Evolutionary conservation across 768 basidiomycete species (phyloP), one percentile per base, ranked within the genome.

Genomic region (Calvatia gigantea): DNA sequence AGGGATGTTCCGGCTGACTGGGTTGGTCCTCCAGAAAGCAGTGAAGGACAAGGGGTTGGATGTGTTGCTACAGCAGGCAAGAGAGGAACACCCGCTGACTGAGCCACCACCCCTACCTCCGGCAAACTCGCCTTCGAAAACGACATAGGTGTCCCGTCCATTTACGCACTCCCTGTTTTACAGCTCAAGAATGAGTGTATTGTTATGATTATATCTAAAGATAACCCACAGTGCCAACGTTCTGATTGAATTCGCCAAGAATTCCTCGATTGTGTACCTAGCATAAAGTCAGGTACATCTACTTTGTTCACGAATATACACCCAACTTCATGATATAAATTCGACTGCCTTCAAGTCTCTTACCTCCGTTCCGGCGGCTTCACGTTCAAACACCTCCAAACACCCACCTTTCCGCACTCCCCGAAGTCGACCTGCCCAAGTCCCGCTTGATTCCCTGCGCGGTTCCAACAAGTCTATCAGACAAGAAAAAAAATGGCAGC

Each of bases 31-130:
- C 29, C 48, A 94, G 94, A 85, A 79, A 72, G 93, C 93, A 1
- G 83, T 89, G 28, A 85, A 84, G 63, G 86, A 87, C 14, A 88
- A 86, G 60, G 90, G 87, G 5, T 74, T 97, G 12, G 85, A 87
- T 14, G 80, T 79, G 1, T 69, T 97, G 49, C 74, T 98, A 1
- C 80, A 87, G 46, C 88, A 92, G 64, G 92, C 95, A 1, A 75
- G 87, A 54, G 78, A 83, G 47, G 91, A 94, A 60, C 88, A 91
- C 64, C 89, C 91, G 2, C 60, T 91, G 60, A 82, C 77, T 37
- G 82, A 86, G 21, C 82, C 84, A 4, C 76, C 80, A 19, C 75
- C 81, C 8, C 70, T 76, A 31, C 60, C 73, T 17, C 52, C 65
- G 38, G 49, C 41, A 31, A 42, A n/a, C 44, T 4, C 19, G 4